A percentile compares a stretch with the other conserved stretches of the same genome.
Conservation (phyloP, 2,329 filamentous ascomycete species). For the Cucurbitaria berberidis region DNA sequence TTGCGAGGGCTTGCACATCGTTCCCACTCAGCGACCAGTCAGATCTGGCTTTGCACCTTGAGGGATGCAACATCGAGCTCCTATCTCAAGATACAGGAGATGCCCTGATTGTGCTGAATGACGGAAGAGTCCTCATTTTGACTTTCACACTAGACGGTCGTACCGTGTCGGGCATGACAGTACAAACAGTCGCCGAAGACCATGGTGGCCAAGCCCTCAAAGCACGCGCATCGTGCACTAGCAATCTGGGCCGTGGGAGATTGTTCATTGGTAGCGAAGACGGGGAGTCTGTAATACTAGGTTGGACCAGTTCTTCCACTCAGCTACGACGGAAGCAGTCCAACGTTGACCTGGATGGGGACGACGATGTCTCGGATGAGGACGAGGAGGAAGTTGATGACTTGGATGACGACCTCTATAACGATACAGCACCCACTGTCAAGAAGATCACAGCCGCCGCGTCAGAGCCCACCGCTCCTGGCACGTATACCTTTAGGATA, state of each 20-base stretch:
- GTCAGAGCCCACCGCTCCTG: conserved; percentile 57
- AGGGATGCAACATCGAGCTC: conserved; percentile 78
- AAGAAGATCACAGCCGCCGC: conserved; percentile 49
- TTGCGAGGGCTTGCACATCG: conserved; percentile 79
- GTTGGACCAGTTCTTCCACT: conserved; percentile 71
- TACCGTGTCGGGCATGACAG: conserved; percentile 83
- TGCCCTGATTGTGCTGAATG: conserved; percentile 78
- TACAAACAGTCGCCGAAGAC: conserved; percentile 69
- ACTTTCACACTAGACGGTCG: conserved; percentile 88
- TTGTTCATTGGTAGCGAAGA: conserved; percentile 88
- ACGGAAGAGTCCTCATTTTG: conserved; percentile 76
- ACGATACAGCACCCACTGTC: conserved; percentile 59
- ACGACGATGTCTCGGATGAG: conserved; percentile 54
- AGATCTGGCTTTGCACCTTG: conserved; percentile 77
- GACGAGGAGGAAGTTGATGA: conserved; percentile 65
- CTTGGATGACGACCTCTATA: conserved; percentile 67
- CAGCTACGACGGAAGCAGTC: conserved; percentile 66
- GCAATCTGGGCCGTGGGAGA: conserved; percentile 68
- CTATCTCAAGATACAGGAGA: conserved; percentile 80
- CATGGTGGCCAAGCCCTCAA: conserved; percentile 68
- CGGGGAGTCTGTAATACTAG: conserved; percentile 79
- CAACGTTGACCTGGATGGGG: conserved; percentile 63
- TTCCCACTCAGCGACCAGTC: conserved; percentile 89
- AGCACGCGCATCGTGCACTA: conserved; percentile 70
- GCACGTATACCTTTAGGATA: conserved; percentile 74